Conservation (phyloP, 331 rosid genomes). For the Malus hybrid region DNA sequence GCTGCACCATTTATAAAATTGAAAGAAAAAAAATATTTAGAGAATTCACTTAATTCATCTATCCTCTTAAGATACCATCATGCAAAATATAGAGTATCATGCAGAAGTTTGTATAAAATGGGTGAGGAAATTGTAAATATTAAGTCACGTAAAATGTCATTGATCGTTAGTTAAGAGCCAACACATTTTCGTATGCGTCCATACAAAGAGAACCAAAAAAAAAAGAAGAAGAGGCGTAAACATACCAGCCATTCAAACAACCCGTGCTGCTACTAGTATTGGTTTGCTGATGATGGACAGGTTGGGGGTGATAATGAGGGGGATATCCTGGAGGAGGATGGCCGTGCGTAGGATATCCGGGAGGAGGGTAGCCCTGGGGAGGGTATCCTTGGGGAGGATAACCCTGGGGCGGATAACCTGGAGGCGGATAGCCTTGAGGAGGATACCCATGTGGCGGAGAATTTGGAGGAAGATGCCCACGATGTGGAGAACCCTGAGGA, state of each 20-base stretch:
- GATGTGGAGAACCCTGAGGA: slow-evolving; percentile 28
- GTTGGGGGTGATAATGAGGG: slow-evolving; percentile 60
- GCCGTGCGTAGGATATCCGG: slow-evolving; percentile 20
- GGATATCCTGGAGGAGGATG: slow-evolving; percentile 65
- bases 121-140: too few relatives aligned
- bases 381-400: slow-evolving; percentile 29
- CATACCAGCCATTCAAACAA: slow-evolving; percentile 69
- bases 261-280: slow-evolving; percentile 25
- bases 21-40: background rate
- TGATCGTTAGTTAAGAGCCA: too few relatives aligned
- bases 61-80: too few relatives aligned
- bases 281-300: slow-evolving; percentile 36
- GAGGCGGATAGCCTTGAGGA: background rate
- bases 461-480: slow-evolving; percentile 36
- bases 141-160: too few relatives aligned
- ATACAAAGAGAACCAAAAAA: background rate
- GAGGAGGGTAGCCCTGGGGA: slow-evolving; percentile 25
- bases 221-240: background rate
- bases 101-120: too few relatives aligned
- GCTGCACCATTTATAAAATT: slow-evolving; percentile 38
- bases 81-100: too few relatives aligned
- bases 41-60: background rate
- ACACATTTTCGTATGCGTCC: too few relatives aligned
- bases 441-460: slow-evolving; percentile 5
- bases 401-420: slow-evolving; percentile 36